Conservation (phyloP, 2,329 filamentous ascomycete species). For the Kalmusia sp. region DNA sequence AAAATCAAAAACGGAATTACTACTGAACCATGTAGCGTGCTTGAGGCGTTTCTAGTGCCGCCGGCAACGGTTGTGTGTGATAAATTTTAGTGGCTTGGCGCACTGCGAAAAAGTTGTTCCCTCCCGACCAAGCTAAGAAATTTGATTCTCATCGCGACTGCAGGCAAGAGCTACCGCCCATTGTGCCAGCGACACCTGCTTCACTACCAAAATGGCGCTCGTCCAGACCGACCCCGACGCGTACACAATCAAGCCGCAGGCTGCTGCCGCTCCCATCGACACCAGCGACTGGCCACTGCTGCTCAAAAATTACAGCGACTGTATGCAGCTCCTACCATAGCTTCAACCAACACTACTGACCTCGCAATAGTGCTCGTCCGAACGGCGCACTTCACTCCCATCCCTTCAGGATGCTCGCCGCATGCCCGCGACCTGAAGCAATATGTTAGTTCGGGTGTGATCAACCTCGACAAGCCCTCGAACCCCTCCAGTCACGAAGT, state of each 20-base stretch:
- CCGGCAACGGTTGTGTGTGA: too few species aligned
- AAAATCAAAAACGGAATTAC: not conserved
- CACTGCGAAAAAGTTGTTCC: slow-evolving; percentile 7
- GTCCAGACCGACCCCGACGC: slow-evolving; percentile 62
- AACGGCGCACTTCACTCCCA: slow-evolving; percentile 96
- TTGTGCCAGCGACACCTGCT: slow-evolving; percentile 32
- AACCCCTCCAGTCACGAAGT: slow-evolving; percentile 99
- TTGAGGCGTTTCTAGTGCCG: too few species aligned
- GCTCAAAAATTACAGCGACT: slow-evolving; percentile 93
- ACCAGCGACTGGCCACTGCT: slow-evolving; percentile 92
- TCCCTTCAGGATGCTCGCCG: slow-evolving; percentile 89
- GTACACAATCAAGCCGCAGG: slow-evolving; percentile 91
- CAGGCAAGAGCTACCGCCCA: slow-evolving; percentile 24
- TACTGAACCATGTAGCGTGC: not conserved
- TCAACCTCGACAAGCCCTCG: slow-evolving; percentile 97
- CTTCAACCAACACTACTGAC: slow-evolving; percentile 31
- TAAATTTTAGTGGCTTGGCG: not conserved
- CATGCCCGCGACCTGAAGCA: slow-evolving; percentile 94
- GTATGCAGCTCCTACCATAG: slow-evolving; percentile 62
- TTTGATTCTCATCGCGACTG: slow-evolving; percentile 13
- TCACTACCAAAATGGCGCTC: slow-evolving; percentile 43
- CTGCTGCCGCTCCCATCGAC: slow-evolving; percentile 77
- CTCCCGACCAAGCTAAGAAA: slow-evolving; percentile 10
- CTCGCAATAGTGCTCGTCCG: slow-evolving; percentile 78
- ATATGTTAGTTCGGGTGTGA: slow-evolving; percentile 96